phyloP scores from a whole-genome alignment of 257 asterid species.

The Thymus mandschuricus region DNA sequence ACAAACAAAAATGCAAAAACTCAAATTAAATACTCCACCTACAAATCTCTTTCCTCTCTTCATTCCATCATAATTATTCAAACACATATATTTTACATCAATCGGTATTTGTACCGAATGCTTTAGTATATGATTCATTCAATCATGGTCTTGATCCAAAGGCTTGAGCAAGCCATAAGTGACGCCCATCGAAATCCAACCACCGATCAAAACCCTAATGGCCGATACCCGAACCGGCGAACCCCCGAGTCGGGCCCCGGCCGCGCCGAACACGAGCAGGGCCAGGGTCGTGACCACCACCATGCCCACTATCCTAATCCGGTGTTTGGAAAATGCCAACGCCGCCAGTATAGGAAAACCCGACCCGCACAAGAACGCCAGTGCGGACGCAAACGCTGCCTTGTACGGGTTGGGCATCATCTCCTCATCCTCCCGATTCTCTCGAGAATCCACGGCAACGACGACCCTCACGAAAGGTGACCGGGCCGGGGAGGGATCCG shows the following conservation, averaged over 20 bases:
- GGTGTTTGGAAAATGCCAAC: constrained; percentile 29
- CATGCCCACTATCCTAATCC: constrained; percentile 36
- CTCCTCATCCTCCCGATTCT: not conserved
- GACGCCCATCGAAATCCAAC: constrained; percentile 68
- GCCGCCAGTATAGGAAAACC: constrained; percentile 52
- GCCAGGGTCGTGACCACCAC: constrained; percentile 46
- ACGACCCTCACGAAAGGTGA: constrained; percentile 45
- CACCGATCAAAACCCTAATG: constrained; percentile 55
- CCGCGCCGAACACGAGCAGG: constrained; percentile 22
- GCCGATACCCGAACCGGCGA: constrained; percentile 39
- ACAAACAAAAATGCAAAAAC: too few species aligned
- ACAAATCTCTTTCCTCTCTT: not conserved
- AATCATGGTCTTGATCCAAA: constrained; percentile 39
- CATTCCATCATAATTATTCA: not conserved
- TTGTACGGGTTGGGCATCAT: constrained; percentile 51
- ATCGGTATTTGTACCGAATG: too few species aligned
- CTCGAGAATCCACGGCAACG: not conserved
- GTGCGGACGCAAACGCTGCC: constrained; percentile 56
- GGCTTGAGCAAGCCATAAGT: constrained; percentile 61
- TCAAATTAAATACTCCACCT: too few species aligned
- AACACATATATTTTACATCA: too few species aligned
- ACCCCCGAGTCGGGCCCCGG: too few species aligned
- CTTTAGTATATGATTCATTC: too few species aligned
- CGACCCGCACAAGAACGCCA: constrained; percentile 59
- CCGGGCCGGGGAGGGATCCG: constrained; percentile 30